phyloP scores from a whole-genome alignment of 2,329 filamentous ascomycete genomes.

The Beauveria bassiana region DNA sequence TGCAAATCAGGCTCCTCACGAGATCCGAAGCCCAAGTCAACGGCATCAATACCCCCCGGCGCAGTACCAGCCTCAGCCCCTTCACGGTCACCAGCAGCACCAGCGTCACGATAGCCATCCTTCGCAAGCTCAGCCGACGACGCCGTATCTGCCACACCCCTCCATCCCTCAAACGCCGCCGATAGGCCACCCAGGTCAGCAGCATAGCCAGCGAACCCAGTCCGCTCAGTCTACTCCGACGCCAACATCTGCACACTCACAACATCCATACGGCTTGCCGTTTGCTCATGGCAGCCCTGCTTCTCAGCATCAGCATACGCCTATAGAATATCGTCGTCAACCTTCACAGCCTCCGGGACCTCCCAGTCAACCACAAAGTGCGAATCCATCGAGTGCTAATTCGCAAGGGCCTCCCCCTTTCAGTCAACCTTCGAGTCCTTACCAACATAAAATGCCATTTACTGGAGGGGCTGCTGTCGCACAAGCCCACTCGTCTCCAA shows the following conservation, averaged over 20 bases:
- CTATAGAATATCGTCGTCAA: constrained; percentile 37
- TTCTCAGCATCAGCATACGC: constrained; percentile 34
- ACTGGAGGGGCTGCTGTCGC: not conserved
- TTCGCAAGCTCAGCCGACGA: constrained; percentile 24
- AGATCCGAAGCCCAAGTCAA: constrained; percentile 42
- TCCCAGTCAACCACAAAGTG: constrained; percentile 40
- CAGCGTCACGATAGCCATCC: constrained; percentile 40
- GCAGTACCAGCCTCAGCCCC: constrained; percentile 21
- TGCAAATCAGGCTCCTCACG: constrained; percentile 31
- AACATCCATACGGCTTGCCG: constrained; percentile 44
- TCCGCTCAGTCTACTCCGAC: constrained; percentile 53
- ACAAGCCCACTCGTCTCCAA: constrained; percentile 8
- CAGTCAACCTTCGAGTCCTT: constrained; percentile 46
- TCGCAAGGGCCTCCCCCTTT: constrained; percentile 10
- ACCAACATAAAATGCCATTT: constrained; percentile 39
- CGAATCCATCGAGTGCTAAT: constrained; percentile 38
- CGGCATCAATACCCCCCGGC: constrained; percentile 43
- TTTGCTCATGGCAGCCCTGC: constrained; percentile 48
- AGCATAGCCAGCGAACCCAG: constrained; percentile 40
- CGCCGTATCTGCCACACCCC: constrained; percentile 34
- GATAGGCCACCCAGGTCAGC: constrained; percentile 33
- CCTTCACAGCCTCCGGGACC: constrained; percentile 49
- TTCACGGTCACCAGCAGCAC: constrained; percentile 20
- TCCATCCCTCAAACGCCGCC: constrained; percentile 42
- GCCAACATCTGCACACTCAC: constrained; percentile 54